These are phyloP conservation scores for Boletus vinaceobasis DNA, from an alignment of 768 basidiomycete genomes.

Conservation along the genomic window DNA sequence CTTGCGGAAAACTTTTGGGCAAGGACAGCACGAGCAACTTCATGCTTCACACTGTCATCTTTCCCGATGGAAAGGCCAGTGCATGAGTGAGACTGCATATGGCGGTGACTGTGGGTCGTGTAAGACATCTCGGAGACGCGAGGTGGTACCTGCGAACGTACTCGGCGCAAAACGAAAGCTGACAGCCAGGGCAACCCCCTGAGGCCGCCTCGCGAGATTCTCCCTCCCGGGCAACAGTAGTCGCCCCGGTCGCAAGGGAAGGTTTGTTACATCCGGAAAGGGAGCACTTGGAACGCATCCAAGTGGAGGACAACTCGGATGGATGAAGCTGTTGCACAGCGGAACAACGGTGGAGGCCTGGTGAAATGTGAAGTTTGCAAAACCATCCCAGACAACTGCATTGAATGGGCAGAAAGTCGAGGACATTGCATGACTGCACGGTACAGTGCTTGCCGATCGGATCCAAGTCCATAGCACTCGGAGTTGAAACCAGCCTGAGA, in stretches of 20 bases:
- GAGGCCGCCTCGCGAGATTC: neutral
- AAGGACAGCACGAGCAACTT: slow-evolving; percentile 50
- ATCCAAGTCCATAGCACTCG: slow-evolving; percentile 39
- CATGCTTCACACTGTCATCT: slow-evolving; percentile 34
- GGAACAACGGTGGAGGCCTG: slow-evolving; percentile 59
- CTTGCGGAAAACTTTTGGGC: slow-evolving; percentile 46
- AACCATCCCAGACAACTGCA: slow-evolving; percentile 60
- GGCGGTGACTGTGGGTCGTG: slow-evolving; percentile 53
- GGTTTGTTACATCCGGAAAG: slow-evolving; percentile 50
- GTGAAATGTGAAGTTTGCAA: slow-evolving; percentile 61
- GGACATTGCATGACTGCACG: slow-evolving; percentile 50
- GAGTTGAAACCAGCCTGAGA: neutral
- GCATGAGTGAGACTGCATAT: slow-evolving; percentile 61
- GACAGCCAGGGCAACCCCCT: slow-evolving; percentile 51
- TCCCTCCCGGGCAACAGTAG: slow-evolving; percentile 12
- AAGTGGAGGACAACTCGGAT: slow-evolving; percentile 5
- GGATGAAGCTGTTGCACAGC: slow-evolving; percentile 1
- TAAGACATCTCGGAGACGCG: slow-evolving; percentile 7
- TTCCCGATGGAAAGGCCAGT: slow-evolving; percentile 16
- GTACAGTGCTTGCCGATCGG: slow-evolving; percentile 66
- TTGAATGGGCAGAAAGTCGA: slow-evolving; percentile 76
- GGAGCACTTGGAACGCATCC: slow-evolving; percentile 47
- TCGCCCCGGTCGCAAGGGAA: slow-evolving; percentile 43
- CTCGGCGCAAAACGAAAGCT: slow-evolving; percentile 61
- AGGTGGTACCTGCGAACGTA: slow-evolving; percentile 30